A percentile compares a stretch with the other conserved stretches of the same genome.
phyloP scores from a whole-genome alignment of 192 early-diverging fungal genomes.

The Rhizoclosmatium sp. region DNA sequence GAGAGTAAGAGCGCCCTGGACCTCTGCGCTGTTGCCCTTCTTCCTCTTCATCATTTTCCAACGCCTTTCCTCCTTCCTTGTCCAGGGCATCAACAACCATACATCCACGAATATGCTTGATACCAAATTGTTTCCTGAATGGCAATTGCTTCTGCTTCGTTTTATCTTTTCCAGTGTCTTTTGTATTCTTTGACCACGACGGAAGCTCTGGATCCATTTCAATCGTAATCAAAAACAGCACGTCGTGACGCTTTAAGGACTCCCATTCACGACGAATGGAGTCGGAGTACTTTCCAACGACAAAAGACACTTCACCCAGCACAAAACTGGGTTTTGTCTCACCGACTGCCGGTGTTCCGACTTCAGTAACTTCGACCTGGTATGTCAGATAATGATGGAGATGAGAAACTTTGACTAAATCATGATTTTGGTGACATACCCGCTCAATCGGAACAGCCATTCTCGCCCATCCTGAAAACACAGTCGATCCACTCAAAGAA shows the following conservation, averaged over 20 bases:
- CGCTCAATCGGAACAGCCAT: constrained; percentile 82
- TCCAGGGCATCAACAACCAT: constrained; percentile 78
- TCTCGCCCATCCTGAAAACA: constrained; percentile 93
- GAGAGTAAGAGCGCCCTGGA: constrained; percentile 35
- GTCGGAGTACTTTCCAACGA: constrained; percentile 72
- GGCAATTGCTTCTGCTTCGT: not conserved
- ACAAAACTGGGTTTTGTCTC: constrained; percentile 77
- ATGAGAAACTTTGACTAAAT: not conserved
- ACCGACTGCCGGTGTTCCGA: constrained; percentile 74
- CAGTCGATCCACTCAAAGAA: constrained; percentile 61
- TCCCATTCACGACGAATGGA: constrained; percentile 90
- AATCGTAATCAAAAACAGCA: constrained; percentile 85
- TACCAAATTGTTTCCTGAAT: constrained; percentile 72
- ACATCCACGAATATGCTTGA: constrained; percentile 86
- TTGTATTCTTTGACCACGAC: constrained; percentile 23
- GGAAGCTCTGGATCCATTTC: constrained; percentile 55
- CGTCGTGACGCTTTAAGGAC: constrained; percentile 79
- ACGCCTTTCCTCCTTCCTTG: constrained; percentile 55
- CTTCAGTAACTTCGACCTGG: constrained; percentile 71
- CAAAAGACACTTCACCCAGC: constrained; percentile 80
- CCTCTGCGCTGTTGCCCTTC: constrained; percentile 3
- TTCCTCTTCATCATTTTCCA: constrained; percentile 19
- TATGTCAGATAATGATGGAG: not conserved
- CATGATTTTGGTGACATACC: constrained; percentile 41
- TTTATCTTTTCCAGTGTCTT: not conserved